Base-by-base conservation (phyloP, 495 filamentous ascomycete genomes). In the Podospora didyma region DNA sequence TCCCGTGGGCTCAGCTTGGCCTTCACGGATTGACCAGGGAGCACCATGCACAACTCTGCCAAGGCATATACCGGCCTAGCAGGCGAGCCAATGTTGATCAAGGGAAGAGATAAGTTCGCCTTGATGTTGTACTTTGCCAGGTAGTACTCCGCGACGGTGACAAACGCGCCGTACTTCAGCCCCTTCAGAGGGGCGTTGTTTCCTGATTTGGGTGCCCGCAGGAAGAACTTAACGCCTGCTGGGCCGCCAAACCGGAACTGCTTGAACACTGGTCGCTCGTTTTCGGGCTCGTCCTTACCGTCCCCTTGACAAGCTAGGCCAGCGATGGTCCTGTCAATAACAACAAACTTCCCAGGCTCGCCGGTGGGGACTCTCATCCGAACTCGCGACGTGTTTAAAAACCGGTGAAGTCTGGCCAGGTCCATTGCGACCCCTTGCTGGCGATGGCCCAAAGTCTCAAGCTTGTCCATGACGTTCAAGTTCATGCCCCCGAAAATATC, bases 1-100 rank as follows among this genome's bases (percentile, higher is more conserved):
- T 90, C 88, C 0, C 72, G 65, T 0, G 75, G 68, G 14, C 62
- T 67, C 21, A 90, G 75, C 66, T 84, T 83, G 1, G 72, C 62
- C 54, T 75, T 74, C 14, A 85, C 66, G 10, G 80, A 61, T 64
- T 96, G 89, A 0, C 89, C 90, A 7, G 82, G 79, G 4, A 85
- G 59, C 7, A 95, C 79, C 2, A 62, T 62, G 62, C 86, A 85
- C 6, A 86, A 69, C 59, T 95, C 88, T 1, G 83, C 77, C 0
- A 89, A 84, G 46, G 90, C 62, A 59, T 87, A 93, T 20, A 73
- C 73, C 0, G 89, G 86, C 21, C 76, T 79, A 0, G 73, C 67
- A 1, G 51, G 63, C 17, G 69, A 84, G 5, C 89, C 89, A 12
- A 87, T 76, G 62, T 95, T 92, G 54, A 96, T 70, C 3, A 93